Evolutionary conservation across 2,329 filamentous ascomycete species (phyloP).

Genomic region (Ophiosphaerella korrae): DNA sequence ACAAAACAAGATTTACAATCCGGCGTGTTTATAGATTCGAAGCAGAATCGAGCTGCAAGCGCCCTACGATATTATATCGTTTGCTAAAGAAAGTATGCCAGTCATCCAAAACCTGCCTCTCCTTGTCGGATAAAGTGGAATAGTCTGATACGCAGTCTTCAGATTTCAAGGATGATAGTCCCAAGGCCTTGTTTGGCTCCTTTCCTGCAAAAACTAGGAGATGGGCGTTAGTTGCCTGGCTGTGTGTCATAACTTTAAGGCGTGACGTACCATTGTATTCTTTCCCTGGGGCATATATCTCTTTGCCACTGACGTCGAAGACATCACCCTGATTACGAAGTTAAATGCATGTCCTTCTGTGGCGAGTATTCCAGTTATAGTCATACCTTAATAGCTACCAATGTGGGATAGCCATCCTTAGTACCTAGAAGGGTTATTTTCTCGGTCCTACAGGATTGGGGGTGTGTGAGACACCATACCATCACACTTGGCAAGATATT

Average conservation of each 20-base stretch:
- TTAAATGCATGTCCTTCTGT: conserved; percentile 8
- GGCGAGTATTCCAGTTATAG: background rate
- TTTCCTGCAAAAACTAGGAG: conserved; percentile 87
- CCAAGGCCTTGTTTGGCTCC: conserved; percentile 91
- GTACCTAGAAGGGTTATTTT: conserved; percentile 56
- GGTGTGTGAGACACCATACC: conserved; percentile 60
- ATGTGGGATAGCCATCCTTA: conserved; percentile 64
- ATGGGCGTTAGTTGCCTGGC: conserved; percentile 5
- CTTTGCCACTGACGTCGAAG: conserved; percentile 92
- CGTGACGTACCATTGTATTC: conserved; percentile 78
- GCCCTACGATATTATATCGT: conserved; percentile 87
- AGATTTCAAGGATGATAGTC: conserved; percentile 80
- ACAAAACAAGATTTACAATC: background rate
- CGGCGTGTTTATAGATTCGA: conserved; percentile 18
- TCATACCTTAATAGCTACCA: conserved; percentile 63
- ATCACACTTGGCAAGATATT: conserved; percentile 79
- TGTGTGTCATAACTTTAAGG: background rate
- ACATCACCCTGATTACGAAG: conserved; percentile 72
- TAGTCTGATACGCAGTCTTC: conserved; percentile 84
- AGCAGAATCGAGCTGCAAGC: conserved; percentile 29
- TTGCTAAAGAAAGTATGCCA: conserved; percentile 98
- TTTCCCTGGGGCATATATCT: conserved; percentile 80
- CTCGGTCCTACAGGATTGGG: background rate
- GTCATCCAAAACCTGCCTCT: conserved; percentile 83
- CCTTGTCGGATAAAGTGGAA: conserved; percentile 80